Evolutionary conservation across 148 eudicot genomes (phyloP), one percentile per base, ranked within the genome.

Genomic region (Bassia scoparia): DNA sequence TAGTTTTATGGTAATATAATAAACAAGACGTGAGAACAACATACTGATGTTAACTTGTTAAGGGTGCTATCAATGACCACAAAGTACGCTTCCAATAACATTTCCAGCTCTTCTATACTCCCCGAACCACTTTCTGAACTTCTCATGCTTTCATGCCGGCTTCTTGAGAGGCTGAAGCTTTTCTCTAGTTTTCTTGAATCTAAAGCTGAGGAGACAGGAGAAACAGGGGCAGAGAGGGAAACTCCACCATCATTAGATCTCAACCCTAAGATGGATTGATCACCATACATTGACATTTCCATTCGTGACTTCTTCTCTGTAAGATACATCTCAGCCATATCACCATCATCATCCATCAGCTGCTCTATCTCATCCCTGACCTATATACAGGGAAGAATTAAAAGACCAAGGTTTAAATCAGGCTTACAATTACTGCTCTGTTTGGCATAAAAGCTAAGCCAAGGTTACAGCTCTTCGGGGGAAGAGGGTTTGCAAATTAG

Each of bases 281-380:
- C 98, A 24, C 90, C 93, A 68, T 85, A 89, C 68, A 80, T 76
- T 26, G 89, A 74, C 64, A 84, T 81, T 63, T 95, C 99, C 89
- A 87, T 87, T 41, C 89, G 86, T 3, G 81, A 77, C 81, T 92
- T 95, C 89, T 95, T 95, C 75, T 94, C 98, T 30, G 98, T 89
- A 24, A 94, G 93, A 80, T 91, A 94, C 98, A 94, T 91, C 75
- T 96, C 99, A 64, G 99, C 99, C 99, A 96, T 92, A 80, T 96
- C 97, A 53, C 97, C 99, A 86, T 96, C 99, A 85, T 96, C 99
- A 77, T 92, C 99, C 99, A 92, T 96, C 33, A 96, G 86, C 78
- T 96, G 99, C 82, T 96, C 99, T 85, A 96, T 90, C 86, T 92
- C 99, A 85, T 96, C 99, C 68, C 97, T 89, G 43, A 92, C 97